These are phyloP conservation scores for Dryas integrifolia DNA, from an alignment of 331 rosid species.

Conservation along the genomic window DNA sequence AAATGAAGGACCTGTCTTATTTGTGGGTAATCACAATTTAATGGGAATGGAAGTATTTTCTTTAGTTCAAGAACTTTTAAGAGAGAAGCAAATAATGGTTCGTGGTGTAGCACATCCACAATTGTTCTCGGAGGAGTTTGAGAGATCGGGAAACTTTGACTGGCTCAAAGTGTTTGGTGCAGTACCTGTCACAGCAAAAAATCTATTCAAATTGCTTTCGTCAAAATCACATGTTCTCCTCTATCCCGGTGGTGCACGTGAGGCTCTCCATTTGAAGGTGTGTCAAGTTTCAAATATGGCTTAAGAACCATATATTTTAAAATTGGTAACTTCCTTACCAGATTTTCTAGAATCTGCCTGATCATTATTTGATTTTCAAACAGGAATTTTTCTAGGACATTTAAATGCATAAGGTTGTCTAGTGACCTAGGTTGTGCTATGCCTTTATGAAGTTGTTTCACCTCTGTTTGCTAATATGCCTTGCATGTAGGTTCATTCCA, in stretches of 20 bases:
- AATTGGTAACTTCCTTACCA: background rate
- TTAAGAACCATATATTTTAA: background rate
- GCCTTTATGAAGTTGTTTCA: background rate
- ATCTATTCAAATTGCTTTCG: conserved; percentile 63
- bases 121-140: conserved; percentile 31
- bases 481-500: background rate
- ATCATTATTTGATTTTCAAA: background rate
- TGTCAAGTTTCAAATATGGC: conserved; percentile 17
- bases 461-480: background rate
- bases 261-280: conserved; percentile 90
- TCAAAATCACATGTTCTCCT: conserved; percentile 74
- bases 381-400: background rate
- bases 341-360: background rate
- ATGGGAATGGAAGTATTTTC: conserved; percentile 65
- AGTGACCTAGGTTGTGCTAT: background rate
- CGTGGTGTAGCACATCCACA: conserved; percentile 83
- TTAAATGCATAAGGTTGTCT: background rate
- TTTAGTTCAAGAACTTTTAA: conserved; percentile 51
- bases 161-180: conserved; percentile 71
- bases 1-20: conserved; percentile 77
- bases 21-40: conserved; percentile 80
- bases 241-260: conserved; percentile 95
- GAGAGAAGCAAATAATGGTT: conserved; percentile 57
- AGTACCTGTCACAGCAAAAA: conserved; percentile 72
- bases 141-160: conserved; percentile 43